Base-by-base conservation (phyloP, 225 moss, liverwort and hornwort species). In the Pseudoscleropodium purum region DNA sequence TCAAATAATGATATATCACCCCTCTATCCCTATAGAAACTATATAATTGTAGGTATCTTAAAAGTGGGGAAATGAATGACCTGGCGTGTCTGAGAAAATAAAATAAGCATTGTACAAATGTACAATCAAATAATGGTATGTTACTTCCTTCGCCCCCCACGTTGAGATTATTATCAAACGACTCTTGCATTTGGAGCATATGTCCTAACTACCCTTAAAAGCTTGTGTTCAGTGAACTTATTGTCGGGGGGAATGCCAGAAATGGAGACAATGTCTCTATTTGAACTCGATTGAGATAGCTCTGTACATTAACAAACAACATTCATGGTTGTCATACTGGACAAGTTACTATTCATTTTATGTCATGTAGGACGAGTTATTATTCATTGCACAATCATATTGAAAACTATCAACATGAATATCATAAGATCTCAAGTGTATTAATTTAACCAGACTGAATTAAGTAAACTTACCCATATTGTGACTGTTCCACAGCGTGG, bases 61-160 rank as follows among this genome's bases (percentile, higher is more conserved):
- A 47, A 76, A 21, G 33, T 34, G 13, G 33, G 13, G 2, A 33
- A 34, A 34, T 52, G 31, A 51, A 51, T 49, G 49, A 33, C 4
- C 2, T 6, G 1, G 7, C 13, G 13, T 51, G 20, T 76, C 12
- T 8, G 5, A 49, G 34, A 63, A 29, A 29, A 51, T 51, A 51
- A 23, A 52, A 2, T 36, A 52, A 36, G 24, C 9, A 8, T 20
- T 59, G 59, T 59, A 59, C 21, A 59, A 59, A 0, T 19, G 21
- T 52, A 77, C 8, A 34, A 77, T 52, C 21, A 52, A 52, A 2
- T 23, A 62, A 9, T 61, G 14, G 4, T n/a, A 29, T n/a, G 14
- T 54, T n/a, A 54, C 2, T 30, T 2, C 9, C 20, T 1, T 65
- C 2, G 2, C 1, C 30, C 21, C 6, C 21, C 0, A 39, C 0